Evolutionary conservation across 768 basidiomycete species (phyloP).

Genomic region (Nidularia pulvinata): DNA sequence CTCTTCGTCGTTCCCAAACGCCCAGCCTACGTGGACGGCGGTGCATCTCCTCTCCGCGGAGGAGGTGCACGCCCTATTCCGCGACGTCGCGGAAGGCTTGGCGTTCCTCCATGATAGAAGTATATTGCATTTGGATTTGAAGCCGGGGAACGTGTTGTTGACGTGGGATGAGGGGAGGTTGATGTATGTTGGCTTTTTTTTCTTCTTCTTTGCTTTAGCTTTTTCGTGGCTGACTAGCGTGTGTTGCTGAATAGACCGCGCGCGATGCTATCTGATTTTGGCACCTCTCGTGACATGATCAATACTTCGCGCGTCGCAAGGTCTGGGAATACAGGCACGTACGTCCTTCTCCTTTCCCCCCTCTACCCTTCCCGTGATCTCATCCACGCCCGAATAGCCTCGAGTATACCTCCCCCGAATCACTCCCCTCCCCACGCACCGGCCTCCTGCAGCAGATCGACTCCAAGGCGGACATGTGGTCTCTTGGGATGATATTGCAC

Average conservation of each 20-base stretch:
- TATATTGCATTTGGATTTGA: constrained; percentile 91
- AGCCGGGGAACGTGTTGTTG: constrained; percentile 91
- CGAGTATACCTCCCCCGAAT: constrained; percentile 90
- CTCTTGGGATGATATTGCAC: constrained; percentile 94
- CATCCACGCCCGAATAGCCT: constrained; percentile 38
- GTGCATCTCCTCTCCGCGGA: constrained; percentile 86
- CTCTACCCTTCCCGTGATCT: not conserved
- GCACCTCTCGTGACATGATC: constrained; percentile 93
- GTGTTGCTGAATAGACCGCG: constrained; percentile 57
- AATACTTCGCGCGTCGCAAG: constrained; percentile 52
- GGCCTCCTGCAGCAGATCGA: constrained; percentile 72
- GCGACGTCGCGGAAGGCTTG: constrained; percentile 83
- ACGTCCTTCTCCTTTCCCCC: constrained; percentile 24
- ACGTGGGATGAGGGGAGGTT: constrained; percentile 89
- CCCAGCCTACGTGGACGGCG: constrained; percentile 30
- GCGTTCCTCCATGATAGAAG: constrained; percentile 84
- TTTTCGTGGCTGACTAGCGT: not conserved
- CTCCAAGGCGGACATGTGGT: constrained; percentile 97
- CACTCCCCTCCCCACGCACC: constrained; percentile 65
- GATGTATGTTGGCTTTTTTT: constrained; percentile 48
- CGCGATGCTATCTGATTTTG: constrained; percentile 96
- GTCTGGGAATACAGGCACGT: constrained; percentile 96
- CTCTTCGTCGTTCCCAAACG: not conserved
- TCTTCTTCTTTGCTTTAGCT: not conserved
- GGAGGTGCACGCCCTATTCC: constrained; percentile 80